Evolutionary conservation across 2,329 filamentous ascomycete genomes (phyloP).

Genomic region (Fusarium begoniae): DNA sequence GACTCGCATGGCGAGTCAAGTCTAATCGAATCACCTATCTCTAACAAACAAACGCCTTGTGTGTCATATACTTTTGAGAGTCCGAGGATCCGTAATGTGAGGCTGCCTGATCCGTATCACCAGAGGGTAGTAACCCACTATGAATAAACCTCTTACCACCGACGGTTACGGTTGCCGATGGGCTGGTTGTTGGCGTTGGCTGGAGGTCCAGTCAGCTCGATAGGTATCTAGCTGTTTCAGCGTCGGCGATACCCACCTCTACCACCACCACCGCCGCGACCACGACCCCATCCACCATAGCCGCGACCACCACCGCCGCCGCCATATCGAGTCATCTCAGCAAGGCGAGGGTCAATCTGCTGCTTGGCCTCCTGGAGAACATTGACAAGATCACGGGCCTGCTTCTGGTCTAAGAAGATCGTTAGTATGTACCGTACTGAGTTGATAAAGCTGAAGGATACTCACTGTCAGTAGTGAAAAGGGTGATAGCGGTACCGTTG

Average conservation of each 20-base stretch:
- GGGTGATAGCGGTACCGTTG: conserved; percentile 94
- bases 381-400: conserved; percentile 94
- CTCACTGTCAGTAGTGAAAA: conserved; percentile 99
- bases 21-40: conserved; percentile 43
- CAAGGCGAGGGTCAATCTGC: conserved; percentile 93
- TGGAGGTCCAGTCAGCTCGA: conserved; percentile 50
- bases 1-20: conserved; percentile 39
- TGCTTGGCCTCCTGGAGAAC: conserved; percentile 97
- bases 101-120: conserved; percentile 25
- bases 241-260: conserved; percentile 58
- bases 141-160: conserved; percentile 55
- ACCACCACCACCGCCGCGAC: conserved; percentile 59
- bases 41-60: conserved; percentile 45
- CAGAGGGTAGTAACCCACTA: conserved; percentile 17
- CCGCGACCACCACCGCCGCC: conserved; percentile 80
- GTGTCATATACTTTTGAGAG: conserved; percentile 42
- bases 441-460: conserved; percentile 42
- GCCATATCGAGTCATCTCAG: conserved; percentile 94
- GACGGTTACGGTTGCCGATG: conserved; percentile 59
- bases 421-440: conserved; percentile 46
- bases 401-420: conserved; percentile 76
- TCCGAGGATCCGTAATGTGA: conserved; percentile 25
- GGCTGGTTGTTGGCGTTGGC: conserved; percentile 62
- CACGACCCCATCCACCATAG: conserved; percentile 76
- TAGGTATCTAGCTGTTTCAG: conserved; percentile 44